These are phyloP conservation scores for Bruguiera parviflora DNA, from an alignment of 345 rosid genomes.

Conservation along the genomic window DNA sequence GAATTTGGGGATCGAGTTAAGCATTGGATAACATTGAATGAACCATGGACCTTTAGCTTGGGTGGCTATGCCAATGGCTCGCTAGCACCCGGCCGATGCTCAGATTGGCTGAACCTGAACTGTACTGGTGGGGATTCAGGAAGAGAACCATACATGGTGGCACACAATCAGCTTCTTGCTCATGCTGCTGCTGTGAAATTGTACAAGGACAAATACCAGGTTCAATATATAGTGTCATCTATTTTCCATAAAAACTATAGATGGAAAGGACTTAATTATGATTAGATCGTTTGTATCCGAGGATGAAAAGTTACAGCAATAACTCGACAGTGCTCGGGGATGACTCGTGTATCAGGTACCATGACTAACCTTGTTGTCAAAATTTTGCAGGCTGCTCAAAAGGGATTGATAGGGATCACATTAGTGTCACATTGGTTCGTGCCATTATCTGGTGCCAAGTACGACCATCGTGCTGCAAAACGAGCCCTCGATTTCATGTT, in stretches of 20 bases:
- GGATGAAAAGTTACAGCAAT: too few species aligned
- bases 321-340: too few species aligned
- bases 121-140: constrained; percentile 15
- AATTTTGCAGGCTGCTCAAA: constrained; percentile 6
- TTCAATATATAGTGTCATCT: not conserved
- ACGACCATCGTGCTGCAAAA: not conserved
- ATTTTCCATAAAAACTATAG: too few species aligned
- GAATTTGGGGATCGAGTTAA: constrained; percentile 25
- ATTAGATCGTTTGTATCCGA: too few species aligned
- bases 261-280: too few species aligned
- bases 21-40: constrained; percentile 37
- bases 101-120: not conserved
- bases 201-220: constrained; percentile 11
- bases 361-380: not conserved
- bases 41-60: constrained; percentile 7
- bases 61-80: constrained; percentile 1
- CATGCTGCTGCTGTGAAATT: constrained; percentile 18
- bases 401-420: constrained; percentile 11
- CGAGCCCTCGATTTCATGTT: constrained; percentile 10
- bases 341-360: not conserved
- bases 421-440: constrained; percentile 3
- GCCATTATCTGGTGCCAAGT: not conserved
- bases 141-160: constrained; percentile 17
- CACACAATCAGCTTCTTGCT: constrained; percentile 25
- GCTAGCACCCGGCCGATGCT: constrained; percentile 19